Evolutionary conservation across 805 yeast species (phyloP).

Genomic region (Metschnikowia colocasiae): DNA sequence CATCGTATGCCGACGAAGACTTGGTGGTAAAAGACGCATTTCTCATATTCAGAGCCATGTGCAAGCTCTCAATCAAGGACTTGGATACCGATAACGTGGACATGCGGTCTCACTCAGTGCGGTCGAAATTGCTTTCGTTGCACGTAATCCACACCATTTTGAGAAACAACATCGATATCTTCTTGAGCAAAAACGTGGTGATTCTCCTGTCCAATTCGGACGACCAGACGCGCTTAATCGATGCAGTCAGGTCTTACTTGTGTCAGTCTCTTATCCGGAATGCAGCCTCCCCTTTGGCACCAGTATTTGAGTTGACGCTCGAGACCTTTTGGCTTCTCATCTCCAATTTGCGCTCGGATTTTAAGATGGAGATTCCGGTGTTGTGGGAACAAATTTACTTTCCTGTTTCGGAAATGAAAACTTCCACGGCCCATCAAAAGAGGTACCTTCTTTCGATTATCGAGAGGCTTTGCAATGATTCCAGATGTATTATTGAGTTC

Average conservation of each 20-base stretch:
- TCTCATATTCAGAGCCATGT: constrained; percentile 88
- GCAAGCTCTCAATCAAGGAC: constrained; percentile 82
- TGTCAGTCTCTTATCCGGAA: constrained; percentile 82
- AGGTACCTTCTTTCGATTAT: constrained; percentile 79
- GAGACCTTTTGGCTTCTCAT: constrained; percentile 92
- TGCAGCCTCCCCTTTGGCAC: constrained; percentile 87
- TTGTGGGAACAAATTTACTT: constrained; percentile 89
- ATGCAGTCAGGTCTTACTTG: constrained; percentile 78
- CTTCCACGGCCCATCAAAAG: constrained; percentile 90
- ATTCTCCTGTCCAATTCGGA: constrained; percentile 48
- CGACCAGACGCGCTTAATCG: constrained; percentile 60
- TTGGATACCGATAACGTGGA: constrained; percentile 74
- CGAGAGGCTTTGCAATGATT: constrained; percentile 79
- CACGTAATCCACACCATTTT: constrained; percentile 84
- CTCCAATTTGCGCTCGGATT: constrained; percentile 77
- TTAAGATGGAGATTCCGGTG: constrained; percentile 91
- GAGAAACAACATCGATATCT: constrained; percentile 79
- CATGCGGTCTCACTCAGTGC: constrained; percentile 86
- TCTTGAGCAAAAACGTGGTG: constrained; percentile 56
- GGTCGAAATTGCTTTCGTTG: constrained; percentile 85
- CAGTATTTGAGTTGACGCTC: constrained; percentile 85
- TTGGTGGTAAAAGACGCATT: constrained; percentile 85
- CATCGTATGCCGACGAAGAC: constrained; percentile 56
- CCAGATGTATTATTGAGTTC: constrained; percentile 85
- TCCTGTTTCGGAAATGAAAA: constrained; percentile 88